phyloP scores from a whole-genome alignment of 2,329 filamentous ascomycete species.

The Apiospora saccharicola region DNA sequence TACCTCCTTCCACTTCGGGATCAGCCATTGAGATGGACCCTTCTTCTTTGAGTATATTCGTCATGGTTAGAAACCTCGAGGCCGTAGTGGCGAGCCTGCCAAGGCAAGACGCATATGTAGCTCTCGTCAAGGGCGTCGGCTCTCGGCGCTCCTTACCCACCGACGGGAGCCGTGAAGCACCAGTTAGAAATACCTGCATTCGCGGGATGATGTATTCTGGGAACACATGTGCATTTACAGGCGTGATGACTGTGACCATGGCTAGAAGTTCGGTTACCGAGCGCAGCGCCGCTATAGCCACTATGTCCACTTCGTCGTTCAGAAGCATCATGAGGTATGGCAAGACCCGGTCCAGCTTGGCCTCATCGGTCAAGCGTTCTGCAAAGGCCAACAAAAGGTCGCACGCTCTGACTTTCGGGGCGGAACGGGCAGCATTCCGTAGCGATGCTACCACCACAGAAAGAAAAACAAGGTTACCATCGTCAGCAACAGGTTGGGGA shows the following conservation, averaged over 20 bases:
- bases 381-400: conserved; percentile 92
- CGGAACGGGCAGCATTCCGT: conserved; percentile 85
- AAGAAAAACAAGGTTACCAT: conserved; percentile 91
- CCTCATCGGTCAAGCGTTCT: conserved; percentile 91
- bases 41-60: conserved; percentile 85
- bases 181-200: conserved; percentile 62
- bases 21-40: conserved; percentile 80
- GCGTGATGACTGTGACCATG: conserved; percentile 86
- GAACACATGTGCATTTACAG: conserved; percentile 74
- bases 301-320: conserved; percentile 81
- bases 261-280: conserved; percentile 89
- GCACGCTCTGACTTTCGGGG: conserved; percentile 87
- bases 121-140: conserved; percentile 76
- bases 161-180: conserved; percentile 45
- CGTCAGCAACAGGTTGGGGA: conserved; percentile 72
- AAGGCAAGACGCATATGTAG: conserved; percentile 91
- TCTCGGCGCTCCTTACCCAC: conserved; percentile 50
- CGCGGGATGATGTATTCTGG: conserved; percentile 73
- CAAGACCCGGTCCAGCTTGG: conserved; percentile 90
- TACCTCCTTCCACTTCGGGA: conserved; percentile 78
- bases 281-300: conserved; percentile 84
- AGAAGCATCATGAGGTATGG: conserved; percentile 88
- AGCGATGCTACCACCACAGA: conserved; percentile 88
- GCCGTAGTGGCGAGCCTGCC: conserved; percentile 89
- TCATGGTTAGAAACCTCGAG: conserved; percentile 85